Conservation (phyloP, 2,329 filamentous ascomycete species). For the Fusarium napiforme region DNA sequence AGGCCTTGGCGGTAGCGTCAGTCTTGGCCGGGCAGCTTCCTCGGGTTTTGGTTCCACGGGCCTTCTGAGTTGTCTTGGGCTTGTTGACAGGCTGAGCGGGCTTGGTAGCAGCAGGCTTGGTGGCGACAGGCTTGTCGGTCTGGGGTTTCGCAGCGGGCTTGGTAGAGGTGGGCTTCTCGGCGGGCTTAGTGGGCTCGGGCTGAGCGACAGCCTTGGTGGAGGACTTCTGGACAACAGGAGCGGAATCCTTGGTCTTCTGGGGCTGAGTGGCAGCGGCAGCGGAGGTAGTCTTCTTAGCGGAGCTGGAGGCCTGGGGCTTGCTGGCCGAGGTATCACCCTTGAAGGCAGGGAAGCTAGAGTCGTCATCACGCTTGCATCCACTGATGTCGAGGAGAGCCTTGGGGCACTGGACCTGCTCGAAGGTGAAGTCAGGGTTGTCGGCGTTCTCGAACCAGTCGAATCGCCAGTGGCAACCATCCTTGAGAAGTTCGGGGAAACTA, state of each 20-base stretch:
- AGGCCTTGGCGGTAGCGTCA: conserved; percentile 21
- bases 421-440: conserved; percentile 67
- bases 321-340: conserved; percentile 20
- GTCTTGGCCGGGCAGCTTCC: conserved; percentile 29
- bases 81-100: conserved; percentile 5
- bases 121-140: not conserved
- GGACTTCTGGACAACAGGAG: conserved; percentile 25
- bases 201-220: conserved; percentile 14
- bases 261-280: conserved; percentile 5
- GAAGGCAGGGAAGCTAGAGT: conserved; percentile 44
- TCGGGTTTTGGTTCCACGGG: conserved; percentile 23
- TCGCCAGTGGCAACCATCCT: conserved; percentile 70
- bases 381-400: conserved; percentile 56
- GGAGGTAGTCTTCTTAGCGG: conserved; percentile 1
- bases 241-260: conserved; percentile 17
- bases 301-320: conserved; percentile 16
- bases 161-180: not conserved
- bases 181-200: conserved; percentile 11
- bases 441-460: conserved; percentile 72
- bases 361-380: conserved; percentile 50
- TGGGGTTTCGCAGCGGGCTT: not conserved
- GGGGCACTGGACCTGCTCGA: conserved; percentile 67
- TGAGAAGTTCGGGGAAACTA: conserved; percentile 62
- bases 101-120: conserved; percentile 14
- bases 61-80: conserved; percentile 21